These are phyloP conservation scores for Schizochytrium sp. DNA, from an alignment of 108 stramenopile genomes.

Conservation along the genomic window DNA sequence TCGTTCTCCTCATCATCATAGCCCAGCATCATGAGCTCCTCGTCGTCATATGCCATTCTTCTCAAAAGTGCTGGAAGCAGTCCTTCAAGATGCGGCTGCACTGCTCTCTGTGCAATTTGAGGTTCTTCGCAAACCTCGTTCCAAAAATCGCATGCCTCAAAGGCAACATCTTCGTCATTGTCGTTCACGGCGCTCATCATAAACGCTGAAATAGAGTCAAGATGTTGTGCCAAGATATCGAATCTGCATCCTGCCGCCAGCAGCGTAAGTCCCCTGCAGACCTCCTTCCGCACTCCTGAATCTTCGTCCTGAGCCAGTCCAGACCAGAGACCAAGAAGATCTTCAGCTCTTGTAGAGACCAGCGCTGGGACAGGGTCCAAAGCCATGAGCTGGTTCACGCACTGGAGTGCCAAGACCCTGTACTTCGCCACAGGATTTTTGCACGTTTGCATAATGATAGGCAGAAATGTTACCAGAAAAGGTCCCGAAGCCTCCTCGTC, in stretches of 20 bases:
- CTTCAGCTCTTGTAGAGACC: background rate
- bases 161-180: slow-evolving; percentile 36
- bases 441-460: slow-evolving; percentile 22
- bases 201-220: background rate
- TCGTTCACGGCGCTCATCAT: slow-evolving; percentile 14
- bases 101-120: background rate
- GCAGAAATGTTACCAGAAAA: slow-evolving; percentile 22
- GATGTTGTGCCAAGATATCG: slow-evolving; percentile 28
- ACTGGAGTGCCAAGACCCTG: background rate
- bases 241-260: background rate
- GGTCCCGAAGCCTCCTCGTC: background rate
- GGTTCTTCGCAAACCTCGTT: background rate
- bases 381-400: slow-evolving; percentile 55
- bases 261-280: slow-evolving; percentile 28
- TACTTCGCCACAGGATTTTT: slow-evolving; percentile 19
- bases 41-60: slow-evolving; percentile 1
- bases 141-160: slow-evolving; percentile 27
- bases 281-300: background rate
- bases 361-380: slow-evolving; percentile 21
- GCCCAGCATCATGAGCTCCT: slow-evolving; percentile 57
- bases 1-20: slow-evolving; percentile 47
- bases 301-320: background rate
- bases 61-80: slow-evolving; percentile 13
- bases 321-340: background rate
- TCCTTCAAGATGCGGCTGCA: background rate